Evolutionary conservation across 106 monocot genomes (phyloP).

Genomic region (Dendrobium catenatum): DNA sequence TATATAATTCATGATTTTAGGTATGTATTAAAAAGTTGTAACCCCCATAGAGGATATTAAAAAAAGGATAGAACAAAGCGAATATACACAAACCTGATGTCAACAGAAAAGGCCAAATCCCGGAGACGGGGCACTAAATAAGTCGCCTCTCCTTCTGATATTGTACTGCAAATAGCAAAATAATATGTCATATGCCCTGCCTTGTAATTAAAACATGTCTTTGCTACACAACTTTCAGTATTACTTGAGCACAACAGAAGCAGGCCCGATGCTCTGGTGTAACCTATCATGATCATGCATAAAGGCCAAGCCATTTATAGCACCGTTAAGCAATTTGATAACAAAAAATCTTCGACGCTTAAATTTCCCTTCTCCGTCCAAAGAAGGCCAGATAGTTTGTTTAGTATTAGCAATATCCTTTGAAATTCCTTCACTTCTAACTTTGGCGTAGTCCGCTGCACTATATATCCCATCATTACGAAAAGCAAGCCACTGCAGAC

Average conservation of each 20-base stretch:
- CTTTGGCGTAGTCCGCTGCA: slow-evolving; percentile 86
- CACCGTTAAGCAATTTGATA: slow-evolving; percentile 70
- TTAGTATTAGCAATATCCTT: slow-evolving; percentile 24
- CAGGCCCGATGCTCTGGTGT: slow-evolving; percentile 93
- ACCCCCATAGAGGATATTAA: not conserved
- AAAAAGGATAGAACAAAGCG: not conserved
- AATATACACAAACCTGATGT: slow-evolving; percentile 43
- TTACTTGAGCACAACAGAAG: slow-evolving; percentile 94
- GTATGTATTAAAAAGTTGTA: not conserved
- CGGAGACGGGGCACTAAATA: slow-evolving; percentile 78
- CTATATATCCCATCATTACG: slow-evolving; percentile 84
- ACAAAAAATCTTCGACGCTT: slow-evolving; percentile 61
- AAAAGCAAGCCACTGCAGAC: slow-evolving; percentile 88
- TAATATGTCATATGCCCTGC: not conserved
- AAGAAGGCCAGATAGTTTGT: slow-evolving; percentile 44
- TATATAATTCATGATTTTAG: not conserved
- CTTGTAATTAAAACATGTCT: not conserved
- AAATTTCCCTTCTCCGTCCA: slow-evolving; percentile 34
- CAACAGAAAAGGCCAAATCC: slow-evolving; percentile 95
- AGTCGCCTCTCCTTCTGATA: slow-evolving; percentile 52
- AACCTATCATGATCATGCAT: slow-evolving; percentile 86
- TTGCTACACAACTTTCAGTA: not conserved
- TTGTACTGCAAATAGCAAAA: slow-evolving; percentile 44
- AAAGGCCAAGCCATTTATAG: slow-evolving; percentile 64
- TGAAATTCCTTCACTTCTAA: slow-evolving; percentile 43